A percentile compares a stretch with the other conserved stretches of the same genome.
phyloP scores from a whole-genome alignment of 352 stramenopile species.

The Thraustotheca clavata region DNA sequence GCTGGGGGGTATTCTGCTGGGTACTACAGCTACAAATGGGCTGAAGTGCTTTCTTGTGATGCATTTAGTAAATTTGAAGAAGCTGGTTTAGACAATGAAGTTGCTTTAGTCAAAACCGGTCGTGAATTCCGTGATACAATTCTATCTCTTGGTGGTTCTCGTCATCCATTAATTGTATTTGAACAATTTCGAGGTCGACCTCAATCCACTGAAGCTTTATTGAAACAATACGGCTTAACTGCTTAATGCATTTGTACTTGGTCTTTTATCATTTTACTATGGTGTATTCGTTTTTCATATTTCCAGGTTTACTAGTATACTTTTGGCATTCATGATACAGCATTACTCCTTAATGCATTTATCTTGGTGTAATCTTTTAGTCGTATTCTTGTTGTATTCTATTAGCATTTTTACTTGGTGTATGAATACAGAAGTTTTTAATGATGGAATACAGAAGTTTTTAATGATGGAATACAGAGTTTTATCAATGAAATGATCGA shows the following conservation, averaged over 20 bases:
- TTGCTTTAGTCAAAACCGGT: conserved; percentile 65
- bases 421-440: too few species aligned
- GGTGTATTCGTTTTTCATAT: conserved; percentile 45
- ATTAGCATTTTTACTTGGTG: neutral
- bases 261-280: neutral
- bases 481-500: too few species aligned
- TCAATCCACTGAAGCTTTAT: conserved; percentile 87
- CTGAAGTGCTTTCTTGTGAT: conserved; percentile 95
- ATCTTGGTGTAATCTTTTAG: conserved; percentile 39
- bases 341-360: conserved; percentile 47
- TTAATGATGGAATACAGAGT: too few species aligned
- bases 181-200: conserved; percentile 92
- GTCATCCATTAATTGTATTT: conserved; percentile 90
- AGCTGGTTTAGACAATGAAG: conserved; percentile 32
- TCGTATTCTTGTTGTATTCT: conserved; percentile 36
- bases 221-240: conserved; percentile 91
- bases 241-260: neutral
- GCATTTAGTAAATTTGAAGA: conserved; percentile 97
- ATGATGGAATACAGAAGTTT: too few species aligned
- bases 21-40: conserved; percentile 97
- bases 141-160: conserved; percentile 70
- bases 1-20: conserved; percentile 93
- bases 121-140: conserved; percentile 92
- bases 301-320: conserved; percentile 41
- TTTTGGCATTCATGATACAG: conserved; percentile 59